Base-by-base conservation (phyloP, 495 filamentous ascomycete species). In the Penicillium daleae region DNA sequence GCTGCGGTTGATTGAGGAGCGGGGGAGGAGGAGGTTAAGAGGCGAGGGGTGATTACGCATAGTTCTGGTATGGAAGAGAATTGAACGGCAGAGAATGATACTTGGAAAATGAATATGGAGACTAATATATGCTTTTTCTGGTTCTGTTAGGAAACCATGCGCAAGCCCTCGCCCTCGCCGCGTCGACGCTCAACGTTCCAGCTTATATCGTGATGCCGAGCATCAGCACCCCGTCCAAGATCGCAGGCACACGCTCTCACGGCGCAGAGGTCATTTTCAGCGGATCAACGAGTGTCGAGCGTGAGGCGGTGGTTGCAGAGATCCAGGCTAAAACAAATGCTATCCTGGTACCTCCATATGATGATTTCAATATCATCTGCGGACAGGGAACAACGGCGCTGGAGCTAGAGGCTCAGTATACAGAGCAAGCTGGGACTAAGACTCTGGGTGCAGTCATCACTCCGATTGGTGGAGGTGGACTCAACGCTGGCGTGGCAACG, bases 121-220 rank as follows among this genome's bases (percentile, higher is more conserved):
- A 27, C 29, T 37, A 24, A 59, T 37, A 12, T 2, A 35, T 22
- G 15, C 10, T 39, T 6, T 37, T 4, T 12, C 15, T 15, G 22
- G 0, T 66, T n/a, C n/a, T n/a, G n/a, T n/a, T n/a, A 57, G 93
- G 94, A 29, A 98, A 99, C 79, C 95, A 99, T 76, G 95, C 95
- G 0, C 92, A 96, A 84, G 95, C 95, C 21, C 89, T 98, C 58
- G 86, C 95, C 4, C 87, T 97, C 39, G 95, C 95, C 0, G 92
- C 95, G 7, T 83, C 79, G 19, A 86, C 84, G 10, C 78, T 85
- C 62, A 66, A 75, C 17, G 80, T 91, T 64, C 86, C 87, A 1
- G 90, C 92, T 0, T 82, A 92, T 77, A 91, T 99, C 65, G 87
- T 98, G 44, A 99, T 99, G 95, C 95, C 95, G 0, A 65, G 73